Evolutionary conservation across 148 eudicot species (phyloP).

Genomic region (Vaccinium macrocarpon): DNA sequence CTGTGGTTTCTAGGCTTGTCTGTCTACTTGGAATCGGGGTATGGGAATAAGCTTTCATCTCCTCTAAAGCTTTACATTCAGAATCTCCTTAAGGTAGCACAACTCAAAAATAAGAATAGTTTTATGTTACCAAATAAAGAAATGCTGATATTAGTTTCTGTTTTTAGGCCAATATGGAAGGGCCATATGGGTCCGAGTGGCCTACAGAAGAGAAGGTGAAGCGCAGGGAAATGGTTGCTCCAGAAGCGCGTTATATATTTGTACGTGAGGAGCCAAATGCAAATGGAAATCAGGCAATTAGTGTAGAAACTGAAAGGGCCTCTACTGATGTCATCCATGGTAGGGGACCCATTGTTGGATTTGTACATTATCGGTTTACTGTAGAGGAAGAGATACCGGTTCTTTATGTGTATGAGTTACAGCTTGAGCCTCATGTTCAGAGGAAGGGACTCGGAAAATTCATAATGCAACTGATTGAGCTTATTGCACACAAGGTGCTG

Average conservation of each 20-base stretch:
- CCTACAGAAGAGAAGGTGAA: conserved; percentile 74
- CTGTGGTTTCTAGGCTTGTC: conserved; percentile 42
- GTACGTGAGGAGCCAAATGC: conserved; percentile 38
- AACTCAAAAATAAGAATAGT: background rate
- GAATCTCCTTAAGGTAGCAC: conserved; percentile 65
- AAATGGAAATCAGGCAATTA: conserved; percentile 14
- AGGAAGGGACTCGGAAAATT: conserved; percentile 82
- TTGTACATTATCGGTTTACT: conserved; percentile 76
- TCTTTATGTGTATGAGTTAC: conserved; percentile 90
- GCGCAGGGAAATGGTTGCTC: conserved; percentile 74
- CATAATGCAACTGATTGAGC: conserved; percentile 87
- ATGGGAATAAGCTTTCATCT: conserved; percentile 61
- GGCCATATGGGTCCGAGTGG: conserved; percentile 81
- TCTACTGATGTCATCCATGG: conserved; percentile 23
- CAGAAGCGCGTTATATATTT: conserved; percentile 84
- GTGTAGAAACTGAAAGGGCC: conserved; percentile 14
- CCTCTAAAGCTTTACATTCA: conserved; percentile 58
- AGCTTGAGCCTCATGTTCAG: conserved; percentile 68
- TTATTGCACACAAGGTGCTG: conserved; percentile 75
- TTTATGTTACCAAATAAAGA: background rate
- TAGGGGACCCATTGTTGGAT: conserved; percentile 61
- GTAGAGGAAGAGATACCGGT: conserved; percentile 91
- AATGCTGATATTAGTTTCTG: background rate
- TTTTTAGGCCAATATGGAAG: conserved; percentile 80
- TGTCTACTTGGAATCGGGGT: conserved; percentile 58